phyloP scores from a whole-genome alignment of 2,329 filamentous ascomycete genomes.

The Colletotrichum trifolii region DNA sequence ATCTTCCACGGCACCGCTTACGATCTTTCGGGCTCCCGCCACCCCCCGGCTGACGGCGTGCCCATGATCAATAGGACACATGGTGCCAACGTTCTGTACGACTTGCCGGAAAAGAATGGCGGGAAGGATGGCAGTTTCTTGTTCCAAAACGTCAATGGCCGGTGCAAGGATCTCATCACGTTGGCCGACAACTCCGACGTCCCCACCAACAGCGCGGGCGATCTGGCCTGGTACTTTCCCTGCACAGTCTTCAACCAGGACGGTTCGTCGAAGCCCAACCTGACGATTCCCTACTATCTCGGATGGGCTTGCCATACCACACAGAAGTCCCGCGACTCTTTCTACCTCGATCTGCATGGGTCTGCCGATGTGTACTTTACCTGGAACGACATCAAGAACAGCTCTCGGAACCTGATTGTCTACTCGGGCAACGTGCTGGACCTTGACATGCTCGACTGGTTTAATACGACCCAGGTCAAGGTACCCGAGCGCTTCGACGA shows the following conservation, averaged over 20 bases:
- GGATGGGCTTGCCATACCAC: constrained; percentile 93
- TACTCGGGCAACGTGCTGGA: constrained; percentile 96
- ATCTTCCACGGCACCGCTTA: constrained; percentile 96
- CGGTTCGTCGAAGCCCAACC: constrained; percentile 82
- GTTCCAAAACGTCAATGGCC: constrained; percentile 98
- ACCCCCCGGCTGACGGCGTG: constrained; percentile 85
- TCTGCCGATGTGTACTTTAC: constrained; percentile 94
- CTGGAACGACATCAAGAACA: constrained; percentile 94
- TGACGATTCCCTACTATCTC: constrained; percentile 78
- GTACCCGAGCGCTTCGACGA: constrained; percentile 83
- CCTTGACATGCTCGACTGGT: constrained; percentile 88
- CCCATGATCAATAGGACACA: constrained; percentile 59
- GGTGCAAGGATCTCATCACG: constrained; percentile 92
- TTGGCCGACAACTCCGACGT: constrained; percentile 77
- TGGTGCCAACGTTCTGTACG: constrained; percentile 84
- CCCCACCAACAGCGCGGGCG: constrained; percentile 75
- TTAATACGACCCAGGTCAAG: constrained; percentile 82
- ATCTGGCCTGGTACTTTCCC: constrained; percentile 97
- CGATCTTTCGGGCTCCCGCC: constrained; percentile 79
- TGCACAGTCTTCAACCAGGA: constrained; percentile 94
- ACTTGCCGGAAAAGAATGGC: constrained; percentile 82
- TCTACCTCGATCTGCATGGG: constrained; percentile 75
- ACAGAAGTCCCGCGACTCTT: constrained; percentile 72
- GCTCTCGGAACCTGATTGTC: constrained; percentile 88
- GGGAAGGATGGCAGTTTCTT: constrained; percentile 96